Percentiles rank a stretch among this genome's conserved stretches.
Evolutionary conservation across 371 early-diverging fungal species (phyloP).

Genomic region (Actinomortierella ambigua): DNA sequence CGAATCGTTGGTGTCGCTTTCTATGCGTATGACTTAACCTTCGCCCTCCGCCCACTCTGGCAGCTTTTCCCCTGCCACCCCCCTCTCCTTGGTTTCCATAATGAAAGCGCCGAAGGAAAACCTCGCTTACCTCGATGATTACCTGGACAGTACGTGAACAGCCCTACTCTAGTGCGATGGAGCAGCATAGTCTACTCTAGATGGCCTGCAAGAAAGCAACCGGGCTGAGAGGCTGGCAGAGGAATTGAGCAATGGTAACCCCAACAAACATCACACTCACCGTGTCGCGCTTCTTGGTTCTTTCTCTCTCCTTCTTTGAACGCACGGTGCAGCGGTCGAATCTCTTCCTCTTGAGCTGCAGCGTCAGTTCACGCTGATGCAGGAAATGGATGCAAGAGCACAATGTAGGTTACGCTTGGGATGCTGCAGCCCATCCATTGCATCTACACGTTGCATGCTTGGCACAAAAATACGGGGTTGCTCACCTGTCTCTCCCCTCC

Average conservation of each 20-base stretch:
- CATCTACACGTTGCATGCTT: not conserved
- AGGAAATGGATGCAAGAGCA: constrained; percentile 88
- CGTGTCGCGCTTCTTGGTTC: not conserved
- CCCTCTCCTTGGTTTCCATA: too few relatives aligned
- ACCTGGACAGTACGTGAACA: constrained; percentile 79
- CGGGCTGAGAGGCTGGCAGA: not conserved
- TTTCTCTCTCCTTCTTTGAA: constrained; percentile 1
- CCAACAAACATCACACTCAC: not conserved
- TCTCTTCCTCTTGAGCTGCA: constrained; percentile 90
- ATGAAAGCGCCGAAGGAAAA: constrained; percentile 38
- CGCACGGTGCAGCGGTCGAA: constrained; percentile 69
- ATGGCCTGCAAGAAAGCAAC: not conserved
- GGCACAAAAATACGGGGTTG: not conserved
- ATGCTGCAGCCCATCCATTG: too few relatives aligned
- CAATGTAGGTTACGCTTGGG: constrained; percentile 56
- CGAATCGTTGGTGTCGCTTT: too few relatives aligned
- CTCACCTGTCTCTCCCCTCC: constrained; percentile 6
- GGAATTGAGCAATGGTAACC: not conserved
- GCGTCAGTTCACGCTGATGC: constrained; percentile 88
- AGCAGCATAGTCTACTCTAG: too few relatives aligned
- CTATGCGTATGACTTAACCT: too few relatives aligned
- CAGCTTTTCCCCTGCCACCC: too few relatives aligned
- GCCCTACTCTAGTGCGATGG: not conserved
- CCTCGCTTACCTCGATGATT: constrained; percentile 82
- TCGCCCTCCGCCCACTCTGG: too few relatives aligned